Conservation (phyloP, 768 basidiomycete species). For the Tricholoma sp. region DNA sequence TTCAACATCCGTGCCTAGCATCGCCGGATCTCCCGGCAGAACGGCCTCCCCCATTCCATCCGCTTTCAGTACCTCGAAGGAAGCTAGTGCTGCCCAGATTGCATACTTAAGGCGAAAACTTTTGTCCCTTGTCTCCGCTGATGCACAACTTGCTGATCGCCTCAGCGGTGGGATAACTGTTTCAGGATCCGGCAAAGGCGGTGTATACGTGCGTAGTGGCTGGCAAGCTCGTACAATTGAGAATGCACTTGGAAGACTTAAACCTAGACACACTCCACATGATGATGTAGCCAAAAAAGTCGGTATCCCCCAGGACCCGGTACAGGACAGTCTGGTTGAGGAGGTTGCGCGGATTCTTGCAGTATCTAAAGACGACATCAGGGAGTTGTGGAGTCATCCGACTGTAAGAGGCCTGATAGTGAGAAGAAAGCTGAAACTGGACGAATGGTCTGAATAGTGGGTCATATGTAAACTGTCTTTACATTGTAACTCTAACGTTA, state of each 20-base stretch:
- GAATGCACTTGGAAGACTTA: slow-evolving; percentile 40
- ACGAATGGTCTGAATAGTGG: slow-evolving; percentile 88
- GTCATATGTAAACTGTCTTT: slow-evolving; percentile 23
- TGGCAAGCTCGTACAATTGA: slow-evolving; percentile 73
- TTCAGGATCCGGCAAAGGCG: slow-evolving; percentile 71
- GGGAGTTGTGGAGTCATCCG: slow-evolving; percentile 67
- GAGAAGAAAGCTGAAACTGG: slow-evolving; percentile 67
- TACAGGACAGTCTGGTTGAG: slow-evolving; percentile 51
- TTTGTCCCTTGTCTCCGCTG: slow-evolving; percentile 53
- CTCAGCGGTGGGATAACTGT: slow-evolving; percentile 71
- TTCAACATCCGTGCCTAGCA: slow-evolving; percentile 13
- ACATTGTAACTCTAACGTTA: slow-evolving; percentile 11
- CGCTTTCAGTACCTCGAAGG: slow-evolving; percentile 22
- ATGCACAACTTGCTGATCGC: slow-evolving; percentile 60
- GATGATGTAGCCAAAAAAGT: slow-evolving; percentile 28
- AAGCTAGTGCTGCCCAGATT: slow-evolving; percentile 35
- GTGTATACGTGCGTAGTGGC: slow-evolving; percentile 72
- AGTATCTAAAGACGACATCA: slow-evolving; percentile 57
- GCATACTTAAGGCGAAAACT: slow-evolving; percentile 55
- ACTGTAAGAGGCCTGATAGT: slow-evolving; percentile 64
- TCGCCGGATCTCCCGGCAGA: slow-evolving; percentile 14
- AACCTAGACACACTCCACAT: slow-evolving; percentile 16
- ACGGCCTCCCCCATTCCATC: slow-evolving; percentile 25
- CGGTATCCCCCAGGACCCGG: slow-evolving; percentile 27
- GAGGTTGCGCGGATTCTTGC: slow-evolving; percentile 58